phyloP scores from a whole-genome alignment of 2,329 filamentous ascomycete species.

The Calonectria pteridis region DNA sequence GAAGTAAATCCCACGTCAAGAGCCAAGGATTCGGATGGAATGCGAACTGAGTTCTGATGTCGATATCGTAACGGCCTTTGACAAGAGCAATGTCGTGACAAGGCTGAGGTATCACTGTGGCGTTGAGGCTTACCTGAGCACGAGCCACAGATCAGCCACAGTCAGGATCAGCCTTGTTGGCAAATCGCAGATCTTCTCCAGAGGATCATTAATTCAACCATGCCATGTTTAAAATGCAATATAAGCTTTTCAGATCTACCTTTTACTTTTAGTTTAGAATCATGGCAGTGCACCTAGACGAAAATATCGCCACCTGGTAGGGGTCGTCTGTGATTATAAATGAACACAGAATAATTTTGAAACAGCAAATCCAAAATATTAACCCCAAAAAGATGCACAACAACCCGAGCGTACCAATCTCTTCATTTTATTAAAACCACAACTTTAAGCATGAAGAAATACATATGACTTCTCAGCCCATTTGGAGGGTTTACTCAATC shows the following conservation, averaged over 20 bases:
- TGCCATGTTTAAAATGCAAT: too few species aligned
- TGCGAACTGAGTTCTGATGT: not conserved
- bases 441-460: too few species aligned
- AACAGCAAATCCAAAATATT: not conserved
- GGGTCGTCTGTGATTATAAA: not conserved
- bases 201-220: not conserved
- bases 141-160: conserved; percentile 3
- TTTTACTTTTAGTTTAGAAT: not conserved
- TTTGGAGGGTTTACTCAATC: not conserved
- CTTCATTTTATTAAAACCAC: not conserved
- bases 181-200: not conserved
- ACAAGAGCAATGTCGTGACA: not conserved
- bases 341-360: not conserved
- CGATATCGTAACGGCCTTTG: not conserved
- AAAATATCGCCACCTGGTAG: not conserved
- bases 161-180: not conserved
- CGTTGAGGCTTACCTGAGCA: not conserved
- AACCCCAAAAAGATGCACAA: not conserved
- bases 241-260: too few species aligned
- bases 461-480: not conserved
- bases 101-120: not conserved
- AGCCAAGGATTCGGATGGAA: not conserved
- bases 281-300: not conserved
- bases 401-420: not conserved
- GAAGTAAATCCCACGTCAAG: not conserved